A percentile compares a stretch with the other conserved stretches of the same genome.
phyloP scores from a whole-genome alignment of 1,284 basidiomycete species.

The Ganoderma multipileum region DNA sequence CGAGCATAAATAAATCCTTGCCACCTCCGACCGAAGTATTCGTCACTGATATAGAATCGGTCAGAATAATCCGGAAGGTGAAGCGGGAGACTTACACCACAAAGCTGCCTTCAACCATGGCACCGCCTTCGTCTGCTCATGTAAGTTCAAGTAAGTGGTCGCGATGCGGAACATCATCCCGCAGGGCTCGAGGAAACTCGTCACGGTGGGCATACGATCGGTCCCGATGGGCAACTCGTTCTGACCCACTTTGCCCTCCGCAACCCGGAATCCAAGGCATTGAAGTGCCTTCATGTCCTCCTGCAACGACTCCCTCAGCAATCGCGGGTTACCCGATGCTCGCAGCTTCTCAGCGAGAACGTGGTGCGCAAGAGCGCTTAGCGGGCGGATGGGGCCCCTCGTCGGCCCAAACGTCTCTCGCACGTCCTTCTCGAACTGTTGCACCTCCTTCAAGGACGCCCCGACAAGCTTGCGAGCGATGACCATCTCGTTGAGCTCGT shows the following conservation, averaged over 20 bases:
- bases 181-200: conserved; percentile 24
- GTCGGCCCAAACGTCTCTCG: conserved; percentile 18
- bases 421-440: conserved; percentile 22
- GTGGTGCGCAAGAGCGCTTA: conserved; percentile 26
- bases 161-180: conserved; percentile 28
- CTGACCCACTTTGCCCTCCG: background rate
- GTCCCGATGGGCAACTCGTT: conserved; percentile 15
- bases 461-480: background rate
- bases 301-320: conserved; percentile 18
- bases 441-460: conserved; percentile 14
- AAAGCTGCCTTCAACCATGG: conserved; percentile 24
- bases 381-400: conserved; percentile 20
- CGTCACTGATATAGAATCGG: conserved; percentile 13
- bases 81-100: conserved; percentile 23
- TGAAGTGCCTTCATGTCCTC: conserved; percentile 22
- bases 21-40: conserved; percentile 24
- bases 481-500: conserved; percentile 17
- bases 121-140: conserved; percentile 19
- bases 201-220: conserved; percentile 25
- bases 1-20: conserved; percentile 26
- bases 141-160: conserved; percentile 18
- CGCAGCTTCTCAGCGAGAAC: conserved; percentile 24
- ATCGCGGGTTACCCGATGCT: conserved; percentile 7
- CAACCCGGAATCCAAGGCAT: conserved; percentile 22
- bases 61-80: background rate